Evolutionary conservation across 2,329 filamentous ascomycete genomes (phyloP).

Genomic region (Cucurbitaria berberidis): DNA sequence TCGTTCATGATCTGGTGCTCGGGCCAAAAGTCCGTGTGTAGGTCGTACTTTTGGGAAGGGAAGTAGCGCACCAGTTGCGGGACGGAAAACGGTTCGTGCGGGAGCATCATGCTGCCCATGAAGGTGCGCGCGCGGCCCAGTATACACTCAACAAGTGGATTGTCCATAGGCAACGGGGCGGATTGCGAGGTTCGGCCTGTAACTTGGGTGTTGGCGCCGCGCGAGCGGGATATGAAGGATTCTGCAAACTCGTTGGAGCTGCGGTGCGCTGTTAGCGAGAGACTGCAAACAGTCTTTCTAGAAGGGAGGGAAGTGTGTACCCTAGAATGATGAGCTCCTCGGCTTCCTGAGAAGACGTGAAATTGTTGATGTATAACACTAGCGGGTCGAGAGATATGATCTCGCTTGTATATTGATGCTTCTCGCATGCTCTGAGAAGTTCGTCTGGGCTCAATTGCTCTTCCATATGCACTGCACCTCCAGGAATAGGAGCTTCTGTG

Average conservation of each 20-base stretch:
- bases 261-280: slow-evolving; percentile 6
- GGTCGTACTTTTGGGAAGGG: slow-evolving; percentile 29
- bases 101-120: slow-evolving; percentile 29
- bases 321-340: slow-evolving; percentile 27
- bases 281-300: not conserved
- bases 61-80: slow-evolving; percentile 36
- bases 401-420: slow-evolving; percentile 33
- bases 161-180: slow-evolving; percentile 22
- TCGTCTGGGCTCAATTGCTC: not conserved
- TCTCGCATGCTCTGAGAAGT: slow-evolving; percentile 17
- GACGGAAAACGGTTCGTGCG: slow-evolving; percentile 28
- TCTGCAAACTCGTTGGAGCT: slow-evolving; percentile 24
- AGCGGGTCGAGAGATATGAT: slow-evolving; percentile 35
- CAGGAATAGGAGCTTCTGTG: not conserved
- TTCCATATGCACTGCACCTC: not conserved
- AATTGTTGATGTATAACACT: slow-evolving; percentile 39
- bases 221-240: slow-evolving; percentile 29
- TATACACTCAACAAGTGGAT: slow-evolving; percentile 33
- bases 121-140: slow-evolving; percentile 30
- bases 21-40: slow-evolving; percentile 36
- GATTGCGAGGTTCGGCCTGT: slow-evolving; percentile 32
- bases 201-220: slow-evolving; percentile 20
- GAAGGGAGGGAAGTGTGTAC: slow-evolving; percentile 5
- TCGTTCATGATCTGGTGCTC: slow-evolving; percentile 27
- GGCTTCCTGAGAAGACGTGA: slow-evolving; percentile 27